Conservation (phyloP, 2,329 filamentous ascomycete genomes). For the Trichoderma afroharzianum region DNA sequence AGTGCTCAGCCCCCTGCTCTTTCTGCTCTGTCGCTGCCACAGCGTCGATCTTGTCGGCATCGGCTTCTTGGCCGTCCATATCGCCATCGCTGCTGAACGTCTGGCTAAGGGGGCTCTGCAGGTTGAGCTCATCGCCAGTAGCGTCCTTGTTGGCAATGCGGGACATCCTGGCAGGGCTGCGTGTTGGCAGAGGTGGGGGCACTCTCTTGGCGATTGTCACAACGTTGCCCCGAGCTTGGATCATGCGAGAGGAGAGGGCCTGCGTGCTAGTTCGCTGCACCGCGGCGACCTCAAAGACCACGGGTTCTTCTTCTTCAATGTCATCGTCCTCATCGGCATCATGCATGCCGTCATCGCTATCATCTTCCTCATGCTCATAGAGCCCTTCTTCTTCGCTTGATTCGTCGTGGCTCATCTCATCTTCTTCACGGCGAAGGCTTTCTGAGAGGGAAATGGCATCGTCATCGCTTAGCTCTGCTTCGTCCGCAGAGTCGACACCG, state of each 20-base stretch:
- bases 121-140: constrained; percentile 58
- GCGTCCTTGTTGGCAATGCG: constrained; percentile 44
- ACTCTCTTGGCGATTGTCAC: constrained; percentile 81
- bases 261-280: constrained; percentile 53
- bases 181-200: constrained; percentile 71
- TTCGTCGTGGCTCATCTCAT: constrained; percentile 24
- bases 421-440: constrained; percentile 20
- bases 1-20: neutral
- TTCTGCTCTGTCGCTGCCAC: neutral
- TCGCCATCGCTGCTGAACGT: constrained; percentile 41
- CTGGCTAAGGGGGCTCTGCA: constrained; percentile 48
- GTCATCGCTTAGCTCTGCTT: constrained; percentile 20
- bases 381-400: constrained; percentile 18
- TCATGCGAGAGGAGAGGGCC: constrained; percentile 60
- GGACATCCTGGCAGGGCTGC: constrained; percentile 66
- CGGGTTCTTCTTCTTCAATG: constrained; percentile 58
- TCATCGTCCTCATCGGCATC: constrained; percentile 45
- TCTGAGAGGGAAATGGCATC: neutral
- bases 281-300: constrained; percentile 65
- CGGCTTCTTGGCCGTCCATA: constrained; percentile 20
- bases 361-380: constrained; percentile 21
- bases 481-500: constrained; percentile 23
- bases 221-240: constrained; percentile 70
- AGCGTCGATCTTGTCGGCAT: neutral
- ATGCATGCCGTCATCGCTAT: constrained; percentile 23